Evolutionary conservation across 305 asterid species (phyloP), one percentile per base, ranked within the genome.

Genomic region (Plantago coronopus): DNA sequence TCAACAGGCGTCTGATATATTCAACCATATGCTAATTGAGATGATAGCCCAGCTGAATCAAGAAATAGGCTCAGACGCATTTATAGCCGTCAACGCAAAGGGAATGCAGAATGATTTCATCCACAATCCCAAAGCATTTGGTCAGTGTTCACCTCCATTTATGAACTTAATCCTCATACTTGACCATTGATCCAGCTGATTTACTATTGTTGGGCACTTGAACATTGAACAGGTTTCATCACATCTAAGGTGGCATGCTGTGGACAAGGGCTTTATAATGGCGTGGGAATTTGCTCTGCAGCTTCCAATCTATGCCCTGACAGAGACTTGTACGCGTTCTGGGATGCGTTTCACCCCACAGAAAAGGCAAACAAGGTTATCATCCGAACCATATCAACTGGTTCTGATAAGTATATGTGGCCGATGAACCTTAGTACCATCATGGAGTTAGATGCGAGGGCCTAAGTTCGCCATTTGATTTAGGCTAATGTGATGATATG

Each of bases 351-450:
- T 9, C 88, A 82, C 56, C 88, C 85, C 2, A 40, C 83, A 0
- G 85, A 82, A 58, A 67, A 56, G 71, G 88, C 88, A 17, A 79
- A 74, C 49, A 72, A 43, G 42, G 55, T 82, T 6, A 74, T 82
- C 17, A 83, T 79, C 45, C 64, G 44, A 22, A 65, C 81, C 0
- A 61, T 82, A 44, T 44, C 72, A 1, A 79, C 74, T 14, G 85
- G 88, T 23, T 62, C 78, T 2, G 66, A 76, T 0, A 66, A 79
- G 48, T 79, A 79, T 60, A 79, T 79, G 85, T 69, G 23, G 6
- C 88, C 88, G 2, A 74, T 82, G 88, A 82, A 82, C 68, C 76
- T 82, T 31, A 78, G 76, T 75, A 81, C 87, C 68, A 76, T 81
- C 74, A 73, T 81, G 80, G 72, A 66, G 43, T 46, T 82, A 44